Base-by-base conservation (phyloP, 495 filamentous ascomycete species). In the Podospora conica region DNA sequence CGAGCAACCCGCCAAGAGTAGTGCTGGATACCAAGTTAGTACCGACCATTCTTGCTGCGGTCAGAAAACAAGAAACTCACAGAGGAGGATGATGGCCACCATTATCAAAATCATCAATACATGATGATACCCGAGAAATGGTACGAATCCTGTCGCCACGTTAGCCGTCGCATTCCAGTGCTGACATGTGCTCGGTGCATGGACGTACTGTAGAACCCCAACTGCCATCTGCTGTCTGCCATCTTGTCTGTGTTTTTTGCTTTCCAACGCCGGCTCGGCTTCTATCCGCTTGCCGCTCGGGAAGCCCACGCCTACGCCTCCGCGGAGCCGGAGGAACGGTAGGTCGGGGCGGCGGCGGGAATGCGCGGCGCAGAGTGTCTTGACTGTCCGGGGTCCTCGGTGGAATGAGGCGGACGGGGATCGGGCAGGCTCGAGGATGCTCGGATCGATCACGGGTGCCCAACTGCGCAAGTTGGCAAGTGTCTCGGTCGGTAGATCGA, bases 71-170 rank as follows among this genome's bases (percentile, higher is more conserved):
- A 0, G 53, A 15, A 25, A 82, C 94, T 79, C 82, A 98, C 94
- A 98, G 64, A 98, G 84, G 74, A 98, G 80, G 78, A 98, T 95
- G 74, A 98, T 97, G 1, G 93, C 85, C 56, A 97, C 82, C 48
- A 92, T 92, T 72, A 98, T 96, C 60, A 99, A 79, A 69, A 98
- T 90, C 95, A 99, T 98, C 69, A 99, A 84, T 57, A 97, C 90
- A 86, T 99, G 95, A 79, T 99, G 95, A 79, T 98, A 99, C 67
- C 96, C 95, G 66, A 99, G 87, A 80, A 96, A 92, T 65, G 95
- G 94, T 80, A 97, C 84, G 73, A 94, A 86, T 71, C 92, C 92
- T 96, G 70, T 25, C 10, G 55, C 48, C 23, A 33, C 22, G 21
- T 64, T 9, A 54, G n/a, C 21, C 24, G 9, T 27, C 10, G 56